These are phyloP conservation scores for Alternaria rosae DNA, from an alignment of 2,329 filamentous ascomycete species.

Conservation along the genomic window DNA sequence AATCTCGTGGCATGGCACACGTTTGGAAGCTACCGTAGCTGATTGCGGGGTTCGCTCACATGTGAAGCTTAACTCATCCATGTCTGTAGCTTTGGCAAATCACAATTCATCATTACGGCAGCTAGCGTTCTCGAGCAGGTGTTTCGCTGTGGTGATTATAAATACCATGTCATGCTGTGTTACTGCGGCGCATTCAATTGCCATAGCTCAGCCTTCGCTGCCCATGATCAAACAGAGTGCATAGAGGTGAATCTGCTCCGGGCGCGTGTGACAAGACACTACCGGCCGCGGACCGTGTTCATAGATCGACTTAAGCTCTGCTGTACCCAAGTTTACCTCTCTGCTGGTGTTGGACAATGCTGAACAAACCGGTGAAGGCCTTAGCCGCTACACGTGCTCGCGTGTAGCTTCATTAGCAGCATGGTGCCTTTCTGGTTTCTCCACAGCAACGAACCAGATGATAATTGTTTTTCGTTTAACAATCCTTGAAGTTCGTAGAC, in stretches of 20 bases:
- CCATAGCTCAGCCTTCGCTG: background rate
- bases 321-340: background rate
- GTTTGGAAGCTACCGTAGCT: conserved; percentile 1
- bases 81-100: conserved; percentile 30
- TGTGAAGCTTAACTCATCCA: conserved; percentile 32
- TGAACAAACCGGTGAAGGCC: background rate
- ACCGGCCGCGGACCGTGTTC: conserved; percentile 32
- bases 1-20: conserved; percentile 3
- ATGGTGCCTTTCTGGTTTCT: background rate
- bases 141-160: conserved; percentile 10
- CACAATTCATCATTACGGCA: conserved; percentile 12
- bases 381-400: background rate
- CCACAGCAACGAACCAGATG: background rate
- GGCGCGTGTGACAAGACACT: conserved; percentile 18
- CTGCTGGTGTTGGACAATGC: background rate
- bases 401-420: background rate
- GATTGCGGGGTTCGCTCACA: conserved; percentile 37
- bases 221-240: conserved; percentile 1
- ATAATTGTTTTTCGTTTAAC: background rate
- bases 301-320: background rate
- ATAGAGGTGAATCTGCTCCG: conserved; percentile 5
- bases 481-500: background rate
- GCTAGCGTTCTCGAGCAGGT: conserved; percentile 19
- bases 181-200: conserved; percentile 8
- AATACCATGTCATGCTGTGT: conserved; percentile 3